These are phyloP conservation scores for Solanum clarkiae DNA, from an alignment of 257 asterid species.

Conservation along the genomic window DNA sequence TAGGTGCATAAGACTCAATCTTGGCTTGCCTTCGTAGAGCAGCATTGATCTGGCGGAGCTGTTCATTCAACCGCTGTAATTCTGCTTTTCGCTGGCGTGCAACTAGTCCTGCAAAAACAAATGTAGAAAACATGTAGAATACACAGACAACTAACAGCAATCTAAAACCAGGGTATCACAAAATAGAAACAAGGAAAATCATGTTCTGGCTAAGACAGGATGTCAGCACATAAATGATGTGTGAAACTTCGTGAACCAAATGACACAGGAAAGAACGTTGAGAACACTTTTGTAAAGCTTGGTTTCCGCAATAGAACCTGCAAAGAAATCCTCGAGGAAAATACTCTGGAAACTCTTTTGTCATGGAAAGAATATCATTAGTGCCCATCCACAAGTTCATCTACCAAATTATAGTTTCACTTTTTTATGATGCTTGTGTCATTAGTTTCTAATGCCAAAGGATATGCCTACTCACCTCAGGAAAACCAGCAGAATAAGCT, in stretches of 20 bases:
- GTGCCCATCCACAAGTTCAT: not conserved
- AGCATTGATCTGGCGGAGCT: constrained; percentile 86
- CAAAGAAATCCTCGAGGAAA: not conserved
- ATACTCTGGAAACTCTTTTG: not conserved
- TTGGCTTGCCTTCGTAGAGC: constrained; percentile 95
- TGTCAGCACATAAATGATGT: not conserved
- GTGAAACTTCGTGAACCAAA: not conserved
- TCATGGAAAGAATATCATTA: not conserved
- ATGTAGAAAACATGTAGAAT: not conserved
- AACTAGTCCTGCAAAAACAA: constrained; percentile 51
- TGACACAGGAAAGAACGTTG: not conserved
- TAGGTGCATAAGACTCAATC: constrained; percentile 94
- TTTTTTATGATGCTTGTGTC: not conserved
- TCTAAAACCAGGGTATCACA: not conserved
- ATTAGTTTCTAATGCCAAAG: constrained; percentile 43
- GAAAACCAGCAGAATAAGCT: not conserved
- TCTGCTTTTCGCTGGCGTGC: constrained; percentile 94
- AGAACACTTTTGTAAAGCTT: not conserved
- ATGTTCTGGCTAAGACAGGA: not conserved
- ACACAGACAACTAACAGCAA: not conserved
- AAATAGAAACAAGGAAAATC: not conserved
- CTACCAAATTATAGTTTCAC: not conserved
- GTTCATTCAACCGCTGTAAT: constrained; percentile 74
- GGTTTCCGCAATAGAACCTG: not conserved
- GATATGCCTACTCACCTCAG: constrained; percentile 16